A percentile compares a stretch with the other conserved stretches of the same genome.
Conservation (phyloP, 352 stramenopile species). For the Globisporangium splendens region DNA sequence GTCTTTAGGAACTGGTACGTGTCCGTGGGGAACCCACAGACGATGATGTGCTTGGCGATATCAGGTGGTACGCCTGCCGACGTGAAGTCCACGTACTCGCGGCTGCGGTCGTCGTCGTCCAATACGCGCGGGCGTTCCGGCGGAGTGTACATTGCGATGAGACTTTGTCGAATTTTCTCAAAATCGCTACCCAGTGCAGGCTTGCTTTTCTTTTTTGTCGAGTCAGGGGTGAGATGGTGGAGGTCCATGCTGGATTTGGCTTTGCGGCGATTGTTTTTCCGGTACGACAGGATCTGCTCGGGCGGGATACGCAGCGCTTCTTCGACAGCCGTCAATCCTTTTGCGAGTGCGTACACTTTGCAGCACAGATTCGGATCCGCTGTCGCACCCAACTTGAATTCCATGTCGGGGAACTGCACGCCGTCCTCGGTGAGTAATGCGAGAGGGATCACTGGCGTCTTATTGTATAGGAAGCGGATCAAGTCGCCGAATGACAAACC, state of each 20-base stretch:
- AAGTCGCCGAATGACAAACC: constrained; percentile 77
- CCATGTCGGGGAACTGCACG: constrained; percentile 67
- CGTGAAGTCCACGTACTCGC: constrained; percentile 57
- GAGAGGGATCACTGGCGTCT: constrained; percentile 56
- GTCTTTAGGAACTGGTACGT: constrained; percentile 71
- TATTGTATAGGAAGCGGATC: constrained; percentile 78
- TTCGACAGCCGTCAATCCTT: constrained; percentile 50
- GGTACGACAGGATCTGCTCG: constrained; percentile 73
- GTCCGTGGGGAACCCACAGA: constrained; percentile 63
- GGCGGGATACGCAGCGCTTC: constrained; percentile 55
- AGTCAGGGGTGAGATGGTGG: constrained; percentile 15
- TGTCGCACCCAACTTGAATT: constrained; percentile 73
- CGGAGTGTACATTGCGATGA: constrained; percentile 51
- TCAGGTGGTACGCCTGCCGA: constrained; percentile 30
- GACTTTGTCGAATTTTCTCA: constrained; percentile 48
- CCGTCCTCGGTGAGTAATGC: constrained; percentile 64
- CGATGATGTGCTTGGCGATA: constrained; percentile 57
- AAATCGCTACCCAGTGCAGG: constrained; percentile 57
- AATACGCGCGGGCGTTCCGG: constrained; percentile 18
- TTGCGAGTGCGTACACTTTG: constrained; percentile 75
- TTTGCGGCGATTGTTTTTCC: constrained; percentile 65
- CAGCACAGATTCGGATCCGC: constrained; percentile 77
- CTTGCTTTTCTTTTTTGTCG: constrained; percentile 48
- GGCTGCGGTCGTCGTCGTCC: constrained; percentile 12
- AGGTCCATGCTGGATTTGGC: constrained; percentile 34